Percentiles rank a stretch among this genome's conserved stretches.
phyloP scores from a whole-genome alignment of 1,284 basidiomycete species.

The Xerocomus amazonicus region DNA sequence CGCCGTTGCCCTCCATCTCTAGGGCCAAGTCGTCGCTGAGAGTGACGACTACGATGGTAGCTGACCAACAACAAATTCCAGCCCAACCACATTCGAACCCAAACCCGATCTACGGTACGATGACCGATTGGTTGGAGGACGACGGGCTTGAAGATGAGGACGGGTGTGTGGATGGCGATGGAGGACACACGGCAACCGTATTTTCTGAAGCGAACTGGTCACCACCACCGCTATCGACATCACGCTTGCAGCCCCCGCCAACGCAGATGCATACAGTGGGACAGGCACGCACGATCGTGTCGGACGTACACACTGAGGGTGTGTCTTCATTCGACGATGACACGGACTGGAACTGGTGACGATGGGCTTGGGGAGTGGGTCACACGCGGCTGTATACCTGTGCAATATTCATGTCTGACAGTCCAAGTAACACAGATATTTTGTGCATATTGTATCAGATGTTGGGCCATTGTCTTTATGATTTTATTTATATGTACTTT shows the following conservation, averaged over 20 bases:
- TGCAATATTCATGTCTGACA: too few relatives aligned
- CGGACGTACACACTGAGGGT: not conserved
- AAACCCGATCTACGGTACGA: slow-evolving; percentile 5
- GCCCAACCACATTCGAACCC: not conserved
- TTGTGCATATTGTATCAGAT: too few relatives aligned
- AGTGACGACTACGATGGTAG: too few relatives aligned
- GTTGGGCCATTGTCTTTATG: too few relatives aligned
- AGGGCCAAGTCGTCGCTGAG: too few relatives aligned
- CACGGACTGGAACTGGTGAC: slow-evolving; percentile 61
- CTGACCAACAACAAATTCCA: not conserved
- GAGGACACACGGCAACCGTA: slow-evolving; percentile 5
- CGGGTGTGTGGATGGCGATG: slow-evolving; percentile 13
- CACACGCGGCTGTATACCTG: too few relatives aligned
- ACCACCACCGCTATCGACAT: not conserved
- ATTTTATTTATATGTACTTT: too few relatives aligned
- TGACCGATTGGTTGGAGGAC: slow-evolving; percentile 40
- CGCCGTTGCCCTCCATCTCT: slow-evolving; percentile 19
- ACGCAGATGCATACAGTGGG: not conserved
- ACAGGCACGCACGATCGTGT: too few relatives aligned
- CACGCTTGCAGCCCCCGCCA: not conserved
- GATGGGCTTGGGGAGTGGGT: slow-evolving; percentile 17
- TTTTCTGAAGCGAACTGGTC: not conserved
- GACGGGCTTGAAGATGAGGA: not conserved
- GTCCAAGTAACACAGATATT: too few relatives aligned
- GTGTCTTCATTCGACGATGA: slow-evolving; percentile 40